phyloP scores from a whole-genome alignment of 2,329 filamentous ascomycete genomes.

The Lasiodiplodia theobromae region DNA sequence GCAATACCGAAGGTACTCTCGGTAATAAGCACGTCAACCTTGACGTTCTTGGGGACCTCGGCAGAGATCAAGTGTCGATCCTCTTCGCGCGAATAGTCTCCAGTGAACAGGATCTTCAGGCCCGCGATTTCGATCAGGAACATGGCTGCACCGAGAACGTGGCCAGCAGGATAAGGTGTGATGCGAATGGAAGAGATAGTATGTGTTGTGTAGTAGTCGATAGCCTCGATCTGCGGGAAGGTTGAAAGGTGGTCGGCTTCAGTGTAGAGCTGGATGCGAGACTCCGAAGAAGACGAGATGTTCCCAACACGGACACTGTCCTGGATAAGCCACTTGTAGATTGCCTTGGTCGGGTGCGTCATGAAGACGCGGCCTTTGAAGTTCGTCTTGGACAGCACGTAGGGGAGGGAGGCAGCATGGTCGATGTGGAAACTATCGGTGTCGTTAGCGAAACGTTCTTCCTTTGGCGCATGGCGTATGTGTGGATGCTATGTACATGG shows the following conservation, averaged over 20 bases:
- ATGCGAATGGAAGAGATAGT: constrained; percentile 96
- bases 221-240: constrained; percentile 92
- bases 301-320: constrained; percentile 91
- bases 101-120: constrained; percentile 95
- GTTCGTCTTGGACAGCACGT: constrained; percentile 96
- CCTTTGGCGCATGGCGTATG: not conserved
- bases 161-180: constrained; percentile 94
- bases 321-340: constrained; percentile 99
- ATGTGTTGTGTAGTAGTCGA: constrained; percentile 97
- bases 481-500: constrained; percentile 27
- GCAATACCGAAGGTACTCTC: constrained; percentile 98
- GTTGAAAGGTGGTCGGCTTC: constrained; percentile 95
- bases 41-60: constrained; percentile 84
- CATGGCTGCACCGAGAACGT: constrained; percentile 98
- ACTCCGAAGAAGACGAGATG: constrained; percentile 68
- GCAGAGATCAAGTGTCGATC: constrained; percentile 96
- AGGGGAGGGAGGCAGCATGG: constrained; percentile 97
- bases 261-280: constrained; percentile 78
- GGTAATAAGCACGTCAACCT: constrained; percentile 95
- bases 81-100: constrained; percentile 95
- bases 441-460: constrained; percentile 9
- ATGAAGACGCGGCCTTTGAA: constrained; percentile 97
- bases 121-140: constrained; percentile 97
- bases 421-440: constrained; percentile 89
- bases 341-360: constrained; percentile 98